Evolutionary conservation across 176 grass and related monocot species (phyloP).

Genomic region (Triticum urartu): DNA sequence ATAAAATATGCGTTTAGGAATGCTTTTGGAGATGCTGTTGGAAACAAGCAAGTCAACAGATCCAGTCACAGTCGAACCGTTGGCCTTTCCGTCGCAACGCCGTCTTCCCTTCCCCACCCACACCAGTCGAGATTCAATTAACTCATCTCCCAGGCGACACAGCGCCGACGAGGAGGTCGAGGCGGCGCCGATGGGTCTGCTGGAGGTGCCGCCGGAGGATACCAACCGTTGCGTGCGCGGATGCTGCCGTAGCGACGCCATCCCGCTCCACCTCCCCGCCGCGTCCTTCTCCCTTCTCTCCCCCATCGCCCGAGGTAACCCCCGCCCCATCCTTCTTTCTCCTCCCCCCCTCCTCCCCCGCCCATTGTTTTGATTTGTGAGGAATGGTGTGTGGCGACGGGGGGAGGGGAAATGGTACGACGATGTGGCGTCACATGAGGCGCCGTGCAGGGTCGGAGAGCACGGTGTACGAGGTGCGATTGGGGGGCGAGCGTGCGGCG

Average conservation of each 20-base stretch:
- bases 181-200: slow-evolving; percentile 37
- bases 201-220: slow-evolving; percentile 52
- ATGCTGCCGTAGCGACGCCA: slow-evolving; percentile 72
- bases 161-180: not conserved
- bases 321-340: not conserved
- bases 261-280: slow-evolving; percentile 73
- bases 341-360: no score
- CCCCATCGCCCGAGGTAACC: slow-evolving; percentile 77
- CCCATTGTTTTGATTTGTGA: not conserved
- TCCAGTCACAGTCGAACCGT: not conserved
- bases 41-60: not conserved
- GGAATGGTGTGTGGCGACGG: not conserved
- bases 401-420: not conserved
- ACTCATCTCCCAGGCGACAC: not conserved
- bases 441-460: slow-evolving; percentile 71
- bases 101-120: not conserved
- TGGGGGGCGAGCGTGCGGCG: slow-evolving; percentile 55
- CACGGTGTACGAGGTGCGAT: slow-evolving; percentile 80
- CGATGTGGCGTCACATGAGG: not conserved
- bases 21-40: no score
- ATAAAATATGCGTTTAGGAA: no score
- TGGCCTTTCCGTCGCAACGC: not conserved
- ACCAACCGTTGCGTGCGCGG: slow-evolving; percentile 85
- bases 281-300: slow-evolving; percentile 77
- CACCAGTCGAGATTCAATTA: not conserved